Evolutionary conservation across 768 basidiomycete genomes (phyloP), one percentile per base, ranked within the genome.

Genomic region (Clavulina sp.): DNA sequence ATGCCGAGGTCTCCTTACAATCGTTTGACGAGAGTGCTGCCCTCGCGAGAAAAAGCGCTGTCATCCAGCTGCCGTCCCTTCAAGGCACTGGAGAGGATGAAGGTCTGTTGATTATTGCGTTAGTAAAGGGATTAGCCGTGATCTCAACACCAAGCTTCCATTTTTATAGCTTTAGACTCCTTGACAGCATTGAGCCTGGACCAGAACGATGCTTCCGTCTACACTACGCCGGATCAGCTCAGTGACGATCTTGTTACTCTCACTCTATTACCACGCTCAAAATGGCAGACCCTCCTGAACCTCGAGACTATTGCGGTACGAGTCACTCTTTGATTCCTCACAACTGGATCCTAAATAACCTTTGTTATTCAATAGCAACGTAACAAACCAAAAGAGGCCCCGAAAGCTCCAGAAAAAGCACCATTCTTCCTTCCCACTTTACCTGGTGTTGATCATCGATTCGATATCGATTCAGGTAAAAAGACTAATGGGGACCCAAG

Each of bases 201-300:
- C 13, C 13, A 38, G 13, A 38, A 38, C 36, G 61, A 69, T 18
- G 13, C 36, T 21, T 81, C 88, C 59, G 73, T 79, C 28, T 86
- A 85, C 65, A 76, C 78, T 19, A 86, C 87, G 4, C 88, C 87
- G n/a, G 77, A 82, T 26, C 87, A 93, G 62, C 68, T 97, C 4
- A 81, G 83, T 50, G 85, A 81, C 48, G 87, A 89, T 18, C 75
- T 99, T n/a, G 75, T 97, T 48, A 97, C 95, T 1, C 68, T 99
- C 19, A 92, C 93, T 4, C 70, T 92, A 23, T 72, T 97, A 36
- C 95, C 95, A 16, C 80, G 92, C 34, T 80, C 88, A 13, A 73
- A 84, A 59, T 99, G 95, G 95, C 89, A 95, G 65, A 92, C 95
- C 0, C 68, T 99, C n/a, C 72, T 99, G 52, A 95, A 95, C 61